Conservation (phyloP, 192 early-diverging fungal species). For the Pilaira anomala region DNA sequence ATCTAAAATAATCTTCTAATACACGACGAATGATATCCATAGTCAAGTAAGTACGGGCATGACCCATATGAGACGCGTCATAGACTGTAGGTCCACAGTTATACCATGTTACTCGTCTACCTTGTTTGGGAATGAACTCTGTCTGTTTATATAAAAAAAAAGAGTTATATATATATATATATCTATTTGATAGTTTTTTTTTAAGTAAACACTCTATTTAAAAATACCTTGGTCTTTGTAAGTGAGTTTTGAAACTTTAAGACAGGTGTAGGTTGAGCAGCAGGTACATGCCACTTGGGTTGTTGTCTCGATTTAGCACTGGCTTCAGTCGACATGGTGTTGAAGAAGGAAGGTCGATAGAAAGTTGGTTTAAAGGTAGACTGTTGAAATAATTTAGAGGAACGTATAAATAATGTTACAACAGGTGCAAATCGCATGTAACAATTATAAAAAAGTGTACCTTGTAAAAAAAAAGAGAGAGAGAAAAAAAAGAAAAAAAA, state of each 20-base stretch:
- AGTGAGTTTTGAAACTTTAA: slow-evolving; percentile 81
- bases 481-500: too few species aligned
- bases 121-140: slow-evolving; percentile 81
- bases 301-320: slow-evolving; percentile 43
- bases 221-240: slow-evolving; percentile 75
- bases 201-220: background rate
- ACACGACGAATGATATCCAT: slow-evolving; percentile 93
- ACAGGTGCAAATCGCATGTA: too few species aligned
- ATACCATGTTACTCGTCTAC: slow-evolving; percentile 91
- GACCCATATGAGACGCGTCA: slow-evolving; percentile 92
- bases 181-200: background rate
- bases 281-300: slow-evolving; percentile 66
- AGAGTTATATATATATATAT: background rate
- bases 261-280: slow-evolving; percentile 38
- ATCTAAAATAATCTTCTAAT: slow-evolving; percentile 92
- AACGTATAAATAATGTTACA: too few species aligned
- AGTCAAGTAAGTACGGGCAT: slow-evolving; percentile 90
- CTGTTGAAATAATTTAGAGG: too few species aligned
- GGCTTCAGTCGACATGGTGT: slow-evolving; percentile 24
- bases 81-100: slow-evolving; percentile 99
- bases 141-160: slow-evolving; percentile 48
- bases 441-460: too few species aligned
- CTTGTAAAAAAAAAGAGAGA: too few species aligned
- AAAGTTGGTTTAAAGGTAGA: too few species aligned
- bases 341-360: background rate